Base-by-base conservation (phyloP, 139 green algal genomes). In the Chlamydomonas sp. region DNA sequence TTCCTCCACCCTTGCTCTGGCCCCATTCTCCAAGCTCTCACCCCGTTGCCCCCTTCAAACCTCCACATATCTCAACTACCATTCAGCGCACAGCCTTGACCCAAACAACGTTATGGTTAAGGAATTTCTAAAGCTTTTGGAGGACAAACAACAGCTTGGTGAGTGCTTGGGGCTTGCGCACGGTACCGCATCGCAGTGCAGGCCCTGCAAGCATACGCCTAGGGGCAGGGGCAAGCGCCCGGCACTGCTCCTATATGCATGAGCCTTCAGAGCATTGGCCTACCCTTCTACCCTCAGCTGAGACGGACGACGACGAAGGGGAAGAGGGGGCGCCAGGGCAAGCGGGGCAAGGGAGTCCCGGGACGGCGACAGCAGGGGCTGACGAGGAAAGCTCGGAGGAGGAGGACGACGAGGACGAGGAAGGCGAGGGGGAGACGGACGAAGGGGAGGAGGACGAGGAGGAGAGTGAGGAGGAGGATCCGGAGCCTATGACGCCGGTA, bases 111-210 rank as follows among this genome's bases (percentile, higher is more conserved):
- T 57, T 5, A 83, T 88, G 63, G 12, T 88, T 1, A 77, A 77
- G 57, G 75, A 88, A 10, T 83, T 88, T 18, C 31, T 83, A 2
- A 16, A 66, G 15, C 18, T 88, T 8, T 64, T 88, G 8, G 84
- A 88, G 58, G 84, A 88, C 75, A 88, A 88, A 16, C 63, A 77
- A 6, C 20, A 64, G 57, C 16, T 88, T 9, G 84, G 84, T 88
- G 31, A 12, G 84, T 80, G 2, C 5, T 31, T 31, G 31, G 31
- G 31, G 31, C 31, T 49, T 49, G 31, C 12, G 9, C 14, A 57
- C 77, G 3, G 8, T 76, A 20, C 20, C 1, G 8, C 20, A 6
- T 14, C 49, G 14, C n/a, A 14, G 8, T 64, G 80, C 9, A 2
- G 17, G 31, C 31, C 31, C 31, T 49, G 31, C 31, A 49, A 49